Conservation (phyloP, 306 rosid genomes). For the Medicago lupulina region DNA sequence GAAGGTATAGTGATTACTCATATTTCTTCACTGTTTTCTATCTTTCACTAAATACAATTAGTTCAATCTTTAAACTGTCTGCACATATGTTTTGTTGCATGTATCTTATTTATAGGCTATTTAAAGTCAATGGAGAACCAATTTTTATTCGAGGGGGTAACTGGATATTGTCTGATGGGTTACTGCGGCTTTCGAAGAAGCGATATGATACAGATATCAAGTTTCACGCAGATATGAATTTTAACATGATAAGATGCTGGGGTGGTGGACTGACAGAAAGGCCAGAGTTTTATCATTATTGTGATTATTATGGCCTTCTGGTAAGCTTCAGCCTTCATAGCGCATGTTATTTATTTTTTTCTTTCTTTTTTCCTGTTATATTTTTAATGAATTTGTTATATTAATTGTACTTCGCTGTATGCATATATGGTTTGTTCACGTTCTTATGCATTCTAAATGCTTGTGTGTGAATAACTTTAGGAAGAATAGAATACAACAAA, state of each 20-base stretch:
- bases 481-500: background rate
- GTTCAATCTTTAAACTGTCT: constrained; percentile 27
- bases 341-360: background rate
- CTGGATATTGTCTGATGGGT: constrained; percentile 98
- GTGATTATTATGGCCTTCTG: constrained; percentile 91
- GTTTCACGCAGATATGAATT: constrained; percentile 95
- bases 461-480: constrained; percentile 5
- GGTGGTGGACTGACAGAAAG: constrained; percentile 97
- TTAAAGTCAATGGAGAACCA: constrained; percentile 92
- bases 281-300: constrained; percentile 90
- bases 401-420: constrained; percentile 19
- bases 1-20: constrained; percentile 59
- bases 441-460: constrained; percentile 1
- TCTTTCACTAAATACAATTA: background rate
- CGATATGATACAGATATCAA: constrained; percentile 87
- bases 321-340: constrained; percentile 53
- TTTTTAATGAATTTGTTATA: constrained; percentile 15
- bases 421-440: background rate
- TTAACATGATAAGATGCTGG: constrained; percentile 99
- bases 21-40: constrained; percentile 16
- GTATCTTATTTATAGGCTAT: constrained; percentile 61
- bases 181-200: constrained; percentile 81
- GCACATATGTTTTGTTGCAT: constrained; percentile 30
- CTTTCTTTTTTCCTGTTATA: background rate
- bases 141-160: constrained; percentile 92